phyloP scores from a whole-genome alignment of 2,329 filamentous ascomycete genomes.

The Grosmannia huntii region DNA sequence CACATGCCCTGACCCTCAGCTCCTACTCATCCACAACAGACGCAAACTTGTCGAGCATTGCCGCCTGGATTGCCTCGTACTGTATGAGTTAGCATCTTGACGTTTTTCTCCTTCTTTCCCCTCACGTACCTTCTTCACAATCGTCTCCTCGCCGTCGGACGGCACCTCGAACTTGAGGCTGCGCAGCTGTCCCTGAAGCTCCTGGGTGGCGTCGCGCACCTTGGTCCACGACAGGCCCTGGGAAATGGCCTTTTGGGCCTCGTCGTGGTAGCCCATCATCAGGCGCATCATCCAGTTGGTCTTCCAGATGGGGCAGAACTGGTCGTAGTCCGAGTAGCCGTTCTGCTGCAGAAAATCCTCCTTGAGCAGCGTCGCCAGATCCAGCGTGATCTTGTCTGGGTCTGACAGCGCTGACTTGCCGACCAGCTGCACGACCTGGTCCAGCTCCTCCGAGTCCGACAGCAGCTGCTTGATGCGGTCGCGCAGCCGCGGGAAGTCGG shows the following conservation, averaged over 20 bases:
- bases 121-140: slow-evolving; percentile 66
- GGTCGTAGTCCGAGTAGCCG: slow-evolving; percentile 96
- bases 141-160: slow-evolving; percentile 64
- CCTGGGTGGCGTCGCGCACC: slow-evolving; percentile 78
- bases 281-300: slow-evolving; percentile 99
- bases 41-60: slow-evolving; percentile 95
- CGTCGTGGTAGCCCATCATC: slow-evolving; percentile 96
- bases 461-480: slow-evolving; percentile 90
- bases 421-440: slow-evolving; percentile 96
- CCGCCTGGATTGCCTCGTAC: slow-evolving; percentile 86
- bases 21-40: slow-evolving; percentile 78
- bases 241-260: slow-evolving; percentile 86
- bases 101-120: not conserved
- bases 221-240: slow-evolving; percentile 88
- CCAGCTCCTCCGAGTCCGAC: slow-evolving; percentile 89
- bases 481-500: slow-evolving; percentile 85
- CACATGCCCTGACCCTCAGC: not conserved
- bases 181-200: slow-evolving; percentile 73
- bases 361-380: slow-evolving; percentile 84
- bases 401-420: slow-evolving; percentile 95
- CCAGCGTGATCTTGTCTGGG: slow-evolving; percentile 94
- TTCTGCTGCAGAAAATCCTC: slow-evolving; percentile 99
- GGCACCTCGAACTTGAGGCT: slow-evolving; percentile 97
- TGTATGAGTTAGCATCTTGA: slow-evolving; percentile 27
- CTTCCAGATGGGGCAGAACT: slow-evolving; percentile 99